phyloP scores from a whole-genome alignment of 2,329 filamentous ascomycete species.

The Lasiodiplodia citricola region DNA sequence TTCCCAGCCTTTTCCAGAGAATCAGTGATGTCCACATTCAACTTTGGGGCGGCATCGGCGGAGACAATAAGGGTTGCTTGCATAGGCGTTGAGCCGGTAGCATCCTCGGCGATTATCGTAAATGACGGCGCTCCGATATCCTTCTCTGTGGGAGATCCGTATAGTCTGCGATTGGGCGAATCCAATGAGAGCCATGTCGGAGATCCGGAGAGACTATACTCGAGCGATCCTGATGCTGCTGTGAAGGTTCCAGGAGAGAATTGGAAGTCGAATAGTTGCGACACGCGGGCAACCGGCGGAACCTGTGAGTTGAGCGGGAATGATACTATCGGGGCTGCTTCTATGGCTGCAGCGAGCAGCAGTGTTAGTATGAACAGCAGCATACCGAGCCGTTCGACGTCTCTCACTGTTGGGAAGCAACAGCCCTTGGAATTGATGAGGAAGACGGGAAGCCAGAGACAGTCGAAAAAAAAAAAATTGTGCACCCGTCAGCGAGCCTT shows the following conservation, averaged over 20 bases:
- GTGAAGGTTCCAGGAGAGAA: slow-evolving; percentile 78
- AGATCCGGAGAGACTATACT: slow-evolving; percentile 68
- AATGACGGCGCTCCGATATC: slow-evolving; percentile 67
- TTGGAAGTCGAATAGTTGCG: slow-evolving; percentile 69
- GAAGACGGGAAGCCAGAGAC: slow-evolving; percentile 28
- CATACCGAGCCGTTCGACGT: slow-evolving; percentile 20
- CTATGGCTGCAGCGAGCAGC: slow-evolving; percentile 30
- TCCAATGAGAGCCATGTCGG: slow-evolving; percentile 80
- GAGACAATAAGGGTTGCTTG: slow-evolving; percentile 75
- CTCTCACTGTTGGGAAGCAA: not conserved
- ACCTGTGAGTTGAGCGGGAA: slow-evolving; percentile 87
- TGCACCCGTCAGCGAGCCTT: slow-evolving; percentile 22
- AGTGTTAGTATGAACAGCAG: slow-evolving; percentile 32
- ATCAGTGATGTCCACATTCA: slow-evolving; percentile 62
- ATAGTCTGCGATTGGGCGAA: slow-evolving; percentile 66
- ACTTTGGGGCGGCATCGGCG: slow-evolving; percentile 57
- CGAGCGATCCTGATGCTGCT: slow-evolving; percentile 60
- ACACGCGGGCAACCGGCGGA: slow-evolving; percentile 75
- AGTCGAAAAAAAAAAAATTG: slow-evolving; percentile 5
- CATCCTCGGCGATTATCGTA: slow-evolving; percentile 72
- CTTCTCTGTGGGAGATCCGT: slow-evolving; percentile 67
- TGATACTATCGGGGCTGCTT: slow-evolving; percentile 47
- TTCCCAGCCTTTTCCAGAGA: slow-evolving; percentile 65
- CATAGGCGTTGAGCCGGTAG: slow-evolving; percentile 64
- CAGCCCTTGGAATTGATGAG: slow-evolving; percentile 5